These are phyloP conservation scores for Colletotrichum cereale DNA, from an alignment of 2,329 filamentous ascomycete genomes.

Conservation along the genomic window DNA sequence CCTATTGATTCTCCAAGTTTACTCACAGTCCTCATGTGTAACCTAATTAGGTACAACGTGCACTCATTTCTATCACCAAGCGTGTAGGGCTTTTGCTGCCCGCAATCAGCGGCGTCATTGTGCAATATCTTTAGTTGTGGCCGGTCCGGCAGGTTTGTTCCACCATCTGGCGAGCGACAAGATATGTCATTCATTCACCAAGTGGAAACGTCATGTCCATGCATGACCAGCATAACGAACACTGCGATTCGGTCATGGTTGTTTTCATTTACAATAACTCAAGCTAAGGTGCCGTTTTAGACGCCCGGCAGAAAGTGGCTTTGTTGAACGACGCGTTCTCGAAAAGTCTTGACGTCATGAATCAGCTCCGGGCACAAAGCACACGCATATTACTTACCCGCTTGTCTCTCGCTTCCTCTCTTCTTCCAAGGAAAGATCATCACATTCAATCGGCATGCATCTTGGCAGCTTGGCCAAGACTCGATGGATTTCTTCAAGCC, in stretches of 20 bases:
- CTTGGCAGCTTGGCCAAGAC: conserved; percentile 7
- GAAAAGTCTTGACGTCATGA: conserved; percentile 23
- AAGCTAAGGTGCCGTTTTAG: neutral
- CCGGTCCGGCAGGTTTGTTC: no score
- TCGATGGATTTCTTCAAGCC: conserved; percentile 28
- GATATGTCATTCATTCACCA: no score
- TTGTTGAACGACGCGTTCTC: neutral
- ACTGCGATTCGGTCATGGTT: neutral
- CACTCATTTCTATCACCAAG: neutral
- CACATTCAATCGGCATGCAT: neutral
- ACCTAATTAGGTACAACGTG: neutral
- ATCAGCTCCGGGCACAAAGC: neutral
- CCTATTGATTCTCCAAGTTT: neutral
- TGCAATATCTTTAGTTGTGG: neutral
- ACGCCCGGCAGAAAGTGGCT: conserved; percentile 1
- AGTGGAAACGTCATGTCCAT: neutral
- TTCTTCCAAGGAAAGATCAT: neutral
- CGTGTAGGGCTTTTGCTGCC: neutral
- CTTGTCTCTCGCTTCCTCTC: neutral
- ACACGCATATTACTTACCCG: neutral
- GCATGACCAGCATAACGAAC: neutral
- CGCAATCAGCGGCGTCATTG: neutral
- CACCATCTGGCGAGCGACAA: neutral
- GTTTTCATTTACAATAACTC: neutral
- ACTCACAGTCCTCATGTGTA: neutral